These are phyloP conservation scores for Pleurotus giganteus DNA, from an alignment of 768 basidiomycete species.

Conservation along the genomic window DNA sequence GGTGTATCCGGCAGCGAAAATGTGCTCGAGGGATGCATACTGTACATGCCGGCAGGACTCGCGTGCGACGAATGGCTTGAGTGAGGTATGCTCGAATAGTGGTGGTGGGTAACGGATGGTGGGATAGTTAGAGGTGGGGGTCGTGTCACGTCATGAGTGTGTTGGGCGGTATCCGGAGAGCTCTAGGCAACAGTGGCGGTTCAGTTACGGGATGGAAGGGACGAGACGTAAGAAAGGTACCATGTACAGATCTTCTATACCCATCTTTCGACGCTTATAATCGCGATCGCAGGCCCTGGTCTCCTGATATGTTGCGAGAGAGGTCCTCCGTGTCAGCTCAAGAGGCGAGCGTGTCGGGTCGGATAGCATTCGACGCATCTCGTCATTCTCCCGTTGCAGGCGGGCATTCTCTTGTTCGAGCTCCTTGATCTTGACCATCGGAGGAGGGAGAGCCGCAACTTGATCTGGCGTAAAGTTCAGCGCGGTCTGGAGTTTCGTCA, in stretches of 20 bases:
- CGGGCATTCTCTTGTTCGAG: slow-evolving; percentile 78
- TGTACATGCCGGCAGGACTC: slow-evolving; percentile 45
- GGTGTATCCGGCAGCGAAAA: slow-evolving; percentile 73
- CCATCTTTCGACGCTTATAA: slow-evolving; percentile 61
- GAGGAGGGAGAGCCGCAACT: slow-evolving; percentile 68
- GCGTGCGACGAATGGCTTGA: slow-evolving; percentile 41
- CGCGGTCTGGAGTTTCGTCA: slow-evolving; percentile 78
- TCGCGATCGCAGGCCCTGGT: slow-evolving; percentile 52
- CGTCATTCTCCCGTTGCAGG: slow-evolving; percentile 71
- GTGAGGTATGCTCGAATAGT: slow-evolving; percentile 21
- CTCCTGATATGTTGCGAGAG: slow-evolving; percentile 47
- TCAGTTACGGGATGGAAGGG: neutral
- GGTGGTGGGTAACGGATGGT: slow-evolving; percentile 44
- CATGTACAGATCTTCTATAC: slow-evolving; percentile 53
- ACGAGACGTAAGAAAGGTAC: slow-evolving; percentile 26
- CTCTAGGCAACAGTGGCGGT: slow-evolving; percentile 29
- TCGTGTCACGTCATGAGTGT: slow-evolving; percentile 32
- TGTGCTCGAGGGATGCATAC: slow-evolving; percentile 46
- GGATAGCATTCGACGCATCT: slow-evolving; percentile 63
- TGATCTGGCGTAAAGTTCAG: slow-evolving; percentile 75
- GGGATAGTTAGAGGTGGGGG: slow-evolving; percentile 66
- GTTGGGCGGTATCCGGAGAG: slow-evolving; percentile 44
- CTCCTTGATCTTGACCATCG: slow-evolving; percentile 73
- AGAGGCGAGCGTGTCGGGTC: slow-evolving; percentile 38
- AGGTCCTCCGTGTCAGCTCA: slow-evolving; percentile 46